Base-by-base conservation (phyloP, 768 basidiomycete species). In the Mycena capillaripes region DNA sequence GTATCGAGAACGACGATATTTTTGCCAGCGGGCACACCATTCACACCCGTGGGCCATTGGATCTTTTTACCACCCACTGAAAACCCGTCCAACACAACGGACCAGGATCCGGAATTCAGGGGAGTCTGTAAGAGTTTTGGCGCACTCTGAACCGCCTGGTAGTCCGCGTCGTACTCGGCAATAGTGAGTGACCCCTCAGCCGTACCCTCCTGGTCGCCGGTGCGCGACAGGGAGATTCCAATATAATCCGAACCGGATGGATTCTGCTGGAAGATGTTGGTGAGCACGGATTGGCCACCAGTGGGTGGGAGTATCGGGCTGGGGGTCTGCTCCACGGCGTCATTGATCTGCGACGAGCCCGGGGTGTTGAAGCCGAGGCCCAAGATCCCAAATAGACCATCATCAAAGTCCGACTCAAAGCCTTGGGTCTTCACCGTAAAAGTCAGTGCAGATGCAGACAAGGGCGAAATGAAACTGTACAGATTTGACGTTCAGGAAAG, bases 161-260 rank as follows among this genome's bases (percentile, higher is more conserved):
- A 66, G 3, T 62, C 29, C 1, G 46, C 25, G 57, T 73, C 62
- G 56, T 73, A 73, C n/a, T 66, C 72, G 19, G 67, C 23, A 1
- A 73, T 73, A 8, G 68, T 64, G n/a, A 73, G 48, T 4, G 72
- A 73, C 9, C 57, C 72, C 16, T 73, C 72, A 9, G 68, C 67
- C 9, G 63, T 69, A 30, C 52, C 67, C 40, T 58, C 72, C 36
- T 59, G 55, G 32, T 73, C 72, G 1, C 67, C 63, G 0, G 62
- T 66, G n/a, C 72, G 67, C 1, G 72, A 73, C 19, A 73, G n/a
- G 30, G 72, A 63, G 8, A 73, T 65, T 3, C 62, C 67, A 25
- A 73, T 65, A 58, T 52, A 73, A 48, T 66, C 50, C 1, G 40
- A 56, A 10, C 29, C 56, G 19, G 56, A 27, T 1, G 72, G 48